Evolutionary conservation across 768 basidiomycete species (phyloP), one percentile per base, ranked within the genome.

Genomic region (Tricholoma hemisulphureum): DNA sequence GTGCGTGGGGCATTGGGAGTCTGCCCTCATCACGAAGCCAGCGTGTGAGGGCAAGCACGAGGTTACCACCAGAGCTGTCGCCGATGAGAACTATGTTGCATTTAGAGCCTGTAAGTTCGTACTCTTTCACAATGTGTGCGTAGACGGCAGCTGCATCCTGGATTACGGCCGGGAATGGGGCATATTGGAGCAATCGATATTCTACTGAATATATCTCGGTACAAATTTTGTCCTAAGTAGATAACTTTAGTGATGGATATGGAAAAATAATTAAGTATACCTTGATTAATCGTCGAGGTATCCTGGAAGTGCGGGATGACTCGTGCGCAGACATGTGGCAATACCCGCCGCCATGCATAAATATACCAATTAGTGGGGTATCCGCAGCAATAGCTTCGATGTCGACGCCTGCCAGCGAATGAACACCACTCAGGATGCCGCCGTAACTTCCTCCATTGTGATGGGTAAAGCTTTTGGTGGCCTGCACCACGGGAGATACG

Each of bases 301-400:
- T 78, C 52, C 77, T 71, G 2, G 80, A 82, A 4, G 82, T 80
- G 20, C 75, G 62, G 32, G 78, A 70, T 7, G 65, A 69, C 63
- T 83, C 82, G 54, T 82, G 81, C 0, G 80, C 82, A 21, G 81
- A 83, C 80, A 82, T 82, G 59, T 83, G 82, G 60, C 79, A 82
- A 57, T 82, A 83, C 13, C 80, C 82, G 18, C 82, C 81, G 20
- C 82, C 82, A 51, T 83, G 82, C 66, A 82, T 72, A 67, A 79
- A 83, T 14, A 83, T 72, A 2, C 80, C 80, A 32, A 83, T 71
- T 31, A 80, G 43, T 5, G 75, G 73, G 2, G 65, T 64, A 20
- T 71, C 65, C 5, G 64, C 68, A 6, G 62, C 64, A 16, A 59
- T 63, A 7, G 57, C 56, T 55, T 67, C 67, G 24, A 74, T 59